A percentile compares a stretch with the other conserved stretches of the same genome.
phyloP scores from a whole-genome alignment of 441 rosid genomes.

The Oxalis stricta region DNA sequence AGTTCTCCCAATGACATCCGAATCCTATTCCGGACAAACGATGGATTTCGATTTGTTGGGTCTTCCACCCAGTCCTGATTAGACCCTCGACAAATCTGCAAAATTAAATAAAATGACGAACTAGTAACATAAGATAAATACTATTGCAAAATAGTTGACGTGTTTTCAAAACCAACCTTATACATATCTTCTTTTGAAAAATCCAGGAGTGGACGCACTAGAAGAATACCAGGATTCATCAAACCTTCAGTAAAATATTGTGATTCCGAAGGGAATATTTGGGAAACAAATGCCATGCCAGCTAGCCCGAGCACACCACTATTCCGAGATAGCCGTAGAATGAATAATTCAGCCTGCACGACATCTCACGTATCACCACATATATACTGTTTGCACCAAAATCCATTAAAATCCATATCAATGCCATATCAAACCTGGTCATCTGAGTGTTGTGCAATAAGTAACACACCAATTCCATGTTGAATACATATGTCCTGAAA shows the following conservation, averaged over 20 bases:
- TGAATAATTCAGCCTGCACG: constrained; percentile 80
- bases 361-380: constrained; percentile 15
- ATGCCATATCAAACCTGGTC: constrained; percentile 54
- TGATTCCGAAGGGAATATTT: constrained; percentile 30
- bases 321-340: constrained; percentile 80
- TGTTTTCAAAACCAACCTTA: constrained; percentile 32
- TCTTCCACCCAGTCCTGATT: constrained; percentile 73
- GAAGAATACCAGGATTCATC: constrained; percentile 35
- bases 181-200: constrained; percentile 76
- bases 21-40: constrained; percentile 81
- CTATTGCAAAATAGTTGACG: not conserved
- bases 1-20: constrained; percentile 46
- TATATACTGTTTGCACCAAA: not conserved
- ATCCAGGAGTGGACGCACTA: constrained; percentile 74
- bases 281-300: constrained; percentile 73
- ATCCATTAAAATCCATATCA: not conserved
- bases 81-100: constrained; percentile 55
- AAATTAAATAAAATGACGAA: not conserved
- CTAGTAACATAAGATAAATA: not conserved
- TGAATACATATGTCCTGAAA: constrained; percentile 49
- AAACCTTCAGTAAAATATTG: constrained; percentile 20
- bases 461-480: constrained; percentile 49
- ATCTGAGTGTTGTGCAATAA: constrained; percentile 89
- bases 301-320: constrained; percentile 95
- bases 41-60: constrained; percentile 62